Evolutionary conservation across 2,329 filamentous ascomycete species (phyloP).

Genomic region (Ascocoryne sarcoides): DNA sequence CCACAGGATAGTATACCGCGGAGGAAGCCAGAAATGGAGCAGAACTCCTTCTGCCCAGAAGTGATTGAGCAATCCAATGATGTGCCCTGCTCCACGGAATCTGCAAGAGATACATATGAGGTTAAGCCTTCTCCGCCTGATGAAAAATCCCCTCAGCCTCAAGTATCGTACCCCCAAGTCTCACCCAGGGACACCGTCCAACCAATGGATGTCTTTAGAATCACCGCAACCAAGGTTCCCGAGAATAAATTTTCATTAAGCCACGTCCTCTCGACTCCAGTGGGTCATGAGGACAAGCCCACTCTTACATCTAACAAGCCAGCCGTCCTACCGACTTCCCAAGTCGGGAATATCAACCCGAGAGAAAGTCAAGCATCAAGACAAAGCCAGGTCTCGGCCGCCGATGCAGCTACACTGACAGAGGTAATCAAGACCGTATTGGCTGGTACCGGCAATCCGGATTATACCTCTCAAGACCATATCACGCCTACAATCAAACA

Average conservation of each 20-base stretch:
- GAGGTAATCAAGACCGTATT: slow-evolving; percentile 20
- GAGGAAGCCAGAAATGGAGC: slow-evolving; percentile 4
- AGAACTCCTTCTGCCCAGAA: slow-evolving; percentile 15
- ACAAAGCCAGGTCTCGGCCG: slow-evolving; percentile 17
- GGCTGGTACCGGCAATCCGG: slow-evolving; percentile 7
- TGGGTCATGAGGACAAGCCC: slow-evolving; percentile 8
- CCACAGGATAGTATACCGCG: no score
- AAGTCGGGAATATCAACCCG: not conserved
- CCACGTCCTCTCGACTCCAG: slow-evolving; percentile 15
- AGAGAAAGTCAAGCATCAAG: slow-evolving; percentile 16
- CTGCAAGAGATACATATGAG: slow-evolving; percentile 4
- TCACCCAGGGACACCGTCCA: slow-evolving; percentile 15
- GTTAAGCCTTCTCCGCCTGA: no score
- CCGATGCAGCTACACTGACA: slow-evolving; percentile 17
- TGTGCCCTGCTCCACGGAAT: slow-evolving; percentile 11
- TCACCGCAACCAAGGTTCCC: slow-evolving; percentile 3
- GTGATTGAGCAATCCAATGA: slow-evolving; percentile 13
- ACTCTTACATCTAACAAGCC: not conserved
- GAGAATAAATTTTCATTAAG: slow-evolving; percentile 13
- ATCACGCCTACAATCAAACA: not conserved
- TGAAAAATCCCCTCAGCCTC: slow-evolving; percentile 7
- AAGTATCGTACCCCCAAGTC: slow-evolving; percentile 4
- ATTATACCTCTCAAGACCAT: slow-evolving; percentile 1
- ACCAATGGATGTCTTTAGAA: slow-evolving; percentile 17
- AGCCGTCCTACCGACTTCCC: not conserved